Evolutionary conservation across 305 asterid genomes (phyloP), one percentile per base, ranked within the genome.

Genomic region (Petunia hybrid): DNA sequence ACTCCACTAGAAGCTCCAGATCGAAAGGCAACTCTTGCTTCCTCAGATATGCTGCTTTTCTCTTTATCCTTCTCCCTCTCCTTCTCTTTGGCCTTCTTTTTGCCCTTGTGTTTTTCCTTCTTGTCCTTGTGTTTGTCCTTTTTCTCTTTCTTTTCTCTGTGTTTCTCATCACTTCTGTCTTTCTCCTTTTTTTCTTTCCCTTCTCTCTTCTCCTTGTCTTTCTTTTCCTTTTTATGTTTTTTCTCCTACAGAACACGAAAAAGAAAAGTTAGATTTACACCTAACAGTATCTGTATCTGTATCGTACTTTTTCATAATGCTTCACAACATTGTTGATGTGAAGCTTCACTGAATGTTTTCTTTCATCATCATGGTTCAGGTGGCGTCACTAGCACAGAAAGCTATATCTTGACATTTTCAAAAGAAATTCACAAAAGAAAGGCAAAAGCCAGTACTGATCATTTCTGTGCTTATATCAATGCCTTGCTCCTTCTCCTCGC

Each of bases 161-260:
- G 86, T 78, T 88, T 87, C 76, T 87, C 90, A 69, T 89, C 87
- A 71, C 87, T 86, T 75, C 85, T 88, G 68, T 87, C 91, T 78
- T 87, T 92, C 35, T 87, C 91, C 88, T 81, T 91, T 78, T 80
- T 85, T 59, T 91, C 90, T 46, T 82, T 88, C 82, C 78, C 85
- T 65, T 88, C 92, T 82, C 85, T 87, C 87, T 88, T 85, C 64
- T 92, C 91, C 82, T 82, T 91, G 59, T 86, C 92, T 83, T 88
- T 87, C 90, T 87, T 90, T 41, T 88, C 89, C 76, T 83, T 87
- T 82, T 86, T 91, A 82, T 88, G 91, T 83, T 84, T 91, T 80
- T 90, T 87, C 64, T 92, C 95, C 97, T 92, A 88, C 69, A 64
- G 77, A 41, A 67, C 56, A 80, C 12, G 38, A 31, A 55, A 80